Evolutionary conservation across 306 rosid species (phyloP), one percentile per base, ranked within the genome.

Genomic region (Ceratonia siliqua): DNA sequence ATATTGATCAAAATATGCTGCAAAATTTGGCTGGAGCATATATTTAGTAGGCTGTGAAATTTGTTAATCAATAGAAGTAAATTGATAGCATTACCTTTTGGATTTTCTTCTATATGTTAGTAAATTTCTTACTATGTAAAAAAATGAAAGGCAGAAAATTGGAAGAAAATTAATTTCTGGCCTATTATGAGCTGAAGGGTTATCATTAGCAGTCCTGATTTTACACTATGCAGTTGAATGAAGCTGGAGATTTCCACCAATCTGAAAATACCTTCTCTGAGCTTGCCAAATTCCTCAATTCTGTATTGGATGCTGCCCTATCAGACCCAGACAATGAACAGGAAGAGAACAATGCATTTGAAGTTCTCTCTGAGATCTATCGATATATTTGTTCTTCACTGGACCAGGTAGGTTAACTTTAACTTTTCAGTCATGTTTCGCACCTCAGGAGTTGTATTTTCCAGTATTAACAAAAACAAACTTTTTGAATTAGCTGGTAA

Each of bases 281-380:
- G 82, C 87, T 94, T 73, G 74, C 79, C 64, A 17, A 39, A 50
- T 86, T 81, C 77, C 92, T 92, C 30, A 86, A 78, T 84, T 83
- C 89, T 35, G 64, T 82, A 32, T 77, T 82, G 41, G 91, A 91
- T 49, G 86, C 74, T 36, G 80, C 87, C 36, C 68, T 65, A 5
- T 84, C 84, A 32, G 85, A 81, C 24, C 85, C 90, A 33, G 87
- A 81, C 17, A 81, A 80, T 68, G 90, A 78, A 59, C 68, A 54
- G 45, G 67, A 83, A 35, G 78, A 82, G 57, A 66, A 77, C 61
- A 66, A 43, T 59, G 92, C 87, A 32, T 79, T 75, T 54, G 84
- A 77, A 55, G 85, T 88, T 33, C 81, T 94, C 76, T 73, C 89
- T 1, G 82, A 86, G 70, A 67, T 92, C 21, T 80, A 80, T 80